Evolutionary conservation across 106 monocot species (phyloP).

Genomic region (Vanilla planifolia): DNA sequence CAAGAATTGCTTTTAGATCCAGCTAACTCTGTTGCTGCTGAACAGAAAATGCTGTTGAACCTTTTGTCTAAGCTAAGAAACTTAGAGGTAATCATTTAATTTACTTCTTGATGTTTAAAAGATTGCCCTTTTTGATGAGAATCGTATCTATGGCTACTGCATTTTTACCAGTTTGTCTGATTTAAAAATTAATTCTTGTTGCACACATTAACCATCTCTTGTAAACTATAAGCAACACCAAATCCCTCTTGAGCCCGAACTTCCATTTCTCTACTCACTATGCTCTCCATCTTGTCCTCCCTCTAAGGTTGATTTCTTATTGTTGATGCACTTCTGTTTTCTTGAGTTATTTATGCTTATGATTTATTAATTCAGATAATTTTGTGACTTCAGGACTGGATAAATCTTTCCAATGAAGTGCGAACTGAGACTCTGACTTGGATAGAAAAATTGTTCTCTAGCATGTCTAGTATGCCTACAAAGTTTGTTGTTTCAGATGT

Average conservation of each 20-base stretch:
- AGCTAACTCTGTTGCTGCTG: constrained; percentile 18
- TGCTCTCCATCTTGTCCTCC: no score
- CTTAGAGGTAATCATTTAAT: constrained; percentile 24
- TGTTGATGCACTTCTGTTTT: not conserved
- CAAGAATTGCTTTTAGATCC: constrained; percentile 51
- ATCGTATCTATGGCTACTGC: no score
- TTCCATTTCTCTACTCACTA: no score
- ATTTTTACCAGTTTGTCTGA: no score
- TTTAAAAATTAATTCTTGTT: no score
- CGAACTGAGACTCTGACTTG: constrained; percentile 29
- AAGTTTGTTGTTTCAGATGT: constrained; percentile 52
- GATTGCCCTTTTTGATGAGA: no score
- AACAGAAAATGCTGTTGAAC: constrained; percentile 16
- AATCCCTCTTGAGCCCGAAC: no score
- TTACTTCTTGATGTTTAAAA: not conserved
- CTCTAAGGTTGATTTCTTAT: no score
- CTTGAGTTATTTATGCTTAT: constrained; percentile 2
- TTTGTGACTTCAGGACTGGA: constrained; percentile 37
- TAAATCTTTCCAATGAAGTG: constrained; percentile 14
- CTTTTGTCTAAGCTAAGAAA: constrained; percentile 44
- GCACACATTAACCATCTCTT: not conserved
- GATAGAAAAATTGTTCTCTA: constrained; percentile 39
- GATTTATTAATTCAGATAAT: not conserved
- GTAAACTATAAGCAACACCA: not conserved
- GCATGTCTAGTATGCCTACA: constrained; percentile 28